Percentiles rank a stretch among this genome's conserved stretches.
phyloP scores from a whole-genome alignment of 306 rosid genomes.

The Gastrolobium bilobum region DNA sequence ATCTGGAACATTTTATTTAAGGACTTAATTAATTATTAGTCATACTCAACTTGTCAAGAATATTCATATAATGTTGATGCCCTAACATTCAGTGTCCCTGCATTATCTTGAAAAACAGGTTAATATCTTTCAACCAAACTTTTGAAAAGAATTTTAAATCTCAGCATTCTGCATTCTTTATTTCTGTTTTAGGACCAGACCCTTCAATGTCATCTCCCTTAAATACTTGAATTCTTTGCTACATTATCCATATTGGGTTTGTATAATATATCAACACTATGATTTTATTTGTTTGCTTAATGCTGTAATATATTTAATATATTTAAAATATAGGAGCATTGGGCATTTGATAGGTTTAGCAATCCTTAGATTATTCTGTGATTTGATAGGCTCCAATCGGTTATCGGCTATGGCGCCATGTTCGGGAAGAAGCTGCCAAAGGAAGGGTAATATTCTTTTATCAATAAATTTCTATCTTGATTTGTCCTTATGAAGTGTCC shows the following conservation, averaged over 20 bases:
- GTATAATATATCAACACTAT: conserved; percentile 8
- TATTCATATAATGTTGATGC: conserved; percentile 23
- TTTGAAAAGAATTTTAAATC: not conserved
- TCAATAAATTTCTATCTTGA: conserved; percentile 24
- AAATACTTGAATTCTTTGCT: conserved; percentile 26
- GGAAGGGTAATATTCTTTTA: conserved; percentile 71
- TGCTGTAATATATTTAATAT: not conserved
- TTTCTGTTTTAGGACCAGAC: conserved; percentile 1
- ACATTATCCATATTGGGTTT: conserved; percentile 21
- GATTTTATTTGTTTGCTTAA: not conserved
- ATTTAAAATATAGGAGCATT: conserved; percentile 22
- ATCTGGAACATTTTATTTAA: conserved; percentile 15
- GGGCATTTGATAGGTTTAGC: conserved; percentile 13
- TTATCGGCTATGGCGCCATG: conserved; percentile 72
- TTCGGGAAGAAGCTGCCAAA: conserved; percentile 70
- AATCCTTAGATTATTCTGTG: conserved; percentile 41
- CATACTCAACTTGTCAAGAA: conserved; percentile 38
- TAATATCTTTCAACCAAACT: not conserved
- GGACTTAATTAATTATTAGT: not conserved
- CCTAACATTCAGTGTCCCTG: conserved; percentile 23
- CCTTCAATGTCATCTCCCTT: conserved; percentile 27
- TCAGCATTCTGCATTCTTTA: conserved; percentile 6
- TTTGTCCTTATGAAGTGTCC: conserved; percentile 39
- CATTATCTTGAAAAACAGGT: not conserved
- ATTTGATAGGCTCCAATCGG: conserved; percentile 85